Evolutionary conservation across 2,329 filamentous ascomycete species (phyloP).

Genomic region (Sphaceloma murrayae): DNA sequence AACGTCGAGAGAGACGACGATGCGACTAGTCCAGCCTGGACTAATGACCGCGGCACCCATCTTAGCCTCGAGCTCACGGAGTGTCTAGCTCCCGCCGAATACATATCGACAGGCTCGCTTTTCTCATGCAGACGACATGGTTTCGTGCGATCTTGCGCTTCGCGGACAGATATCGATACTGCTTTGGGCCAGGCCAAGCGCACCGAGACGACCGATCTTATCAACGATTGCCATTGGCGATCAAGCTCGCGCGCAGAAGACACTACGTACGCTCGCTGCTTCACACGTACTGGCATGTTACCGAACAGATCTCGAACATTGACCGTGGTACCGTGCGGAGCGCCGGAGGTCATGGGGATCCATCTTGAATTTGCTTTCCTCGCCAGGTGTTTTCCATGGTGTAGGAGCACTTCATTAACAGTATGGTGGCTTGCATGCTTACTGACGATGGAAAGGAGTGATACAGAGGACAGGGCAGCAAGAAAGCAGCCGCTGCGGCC

Average conservation of each 20-base stretch:
- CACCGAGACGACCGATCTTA: conserved; percentile 47
- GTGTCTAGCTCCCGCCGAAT: too few relatives aligned
- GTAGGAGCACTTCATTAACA: conserved; percentile 57
- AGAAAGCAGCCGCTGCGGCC: conserved; percentile 68
- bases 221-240: conserved; percentile 57
- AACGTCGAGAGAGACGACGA: conserved; percentile 48
- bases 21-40: conserved; percentile 40
- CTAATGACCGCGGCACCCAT: conserved; percentile 13
- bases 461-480: conserved; percentile 64
- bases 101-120: too few relatives aligned
- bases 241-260: conserved; percentile 44
- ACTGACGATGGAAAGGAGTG: conserved; percentile 67
- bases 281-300: conserved; percentile 80
- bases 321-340: conserved; percentile 65
- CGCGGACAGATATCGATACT: conserved; percentile 50
- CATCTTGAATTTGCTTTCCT: too few relatives aligned
- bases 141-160: conserved; percentile 33
- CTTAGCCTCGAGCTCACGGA: conserved; percentile 19
- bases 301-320: conserved; percentile 76
- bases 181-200: conserved; percentile 58
- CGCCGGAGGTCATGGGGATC: too few relatives aligned
- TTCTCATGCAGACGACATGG: not conserved
- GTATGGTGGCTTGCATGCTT: conserved; percentile 52
- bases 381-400: conserved; percentile 57
- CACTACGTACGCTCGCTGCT: conserved; percentile 55